Base-by-base conservation (phyloP, 2,329 filamentous ascomycete genomes). In the Epichloe elymi region DNA sequence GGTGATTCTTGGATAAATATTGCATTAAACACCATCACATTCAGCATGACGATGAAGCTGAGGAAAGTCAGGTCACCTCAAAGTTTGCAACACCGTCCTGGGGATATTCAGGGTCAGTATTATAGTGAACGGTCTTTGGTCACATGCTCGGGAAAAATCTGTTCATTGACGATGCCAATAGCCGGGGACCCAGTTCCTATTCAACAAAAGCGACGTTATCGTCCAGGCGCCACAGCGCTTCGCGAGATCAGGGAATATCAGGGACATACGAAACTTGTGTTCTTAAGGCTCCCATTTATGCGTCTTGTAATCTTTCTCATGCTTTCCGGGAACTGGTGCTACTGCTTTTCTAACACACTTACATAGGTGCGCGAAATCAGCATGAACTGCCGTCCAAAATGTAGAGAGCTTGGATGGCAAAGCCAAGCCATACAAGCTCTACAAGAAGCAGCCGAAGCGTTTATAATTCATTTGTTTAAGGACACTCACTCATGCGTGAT, bases 371-470 rank as follows among this genome's bases (percentile, higher is more conserved):
- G 85, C 67, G 86, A 89, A 70, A 86, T 89, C 58, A 85, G 85
- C 4, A 64, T 86, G 30, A 70, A 75, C 1, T 74, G 84, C 54
- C 80, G 82, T 17, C 78, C 80, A 4, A 67, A 69, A 37, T 80
- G 79, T 53, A 74, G 81, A 52, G 84, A 87, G 54, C 81, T 97
- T 67, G 82, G 91, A 59, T 98, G 93, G 90, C 93, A 97, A 72
- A 94, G 87, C 50, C 91, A 95, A 61, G 91, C 93, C 48, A 93
- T 97, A 61, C 82, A 86, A 63, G 91, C 91, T 12, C 76, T 97
- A 3, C 91, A 97, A 70, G 91, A 97, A 74, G 88, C 91, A 14
- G 82, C 90, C n/a, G 91, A 97, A 72, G 91, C 91, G 5, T 97
- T 95, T 69, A 77, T 97, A 59, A 86, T 97, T 53, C 90, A 95